Conservation (phyloP, 177 flowering plant genomes). For the Tripterygium wilfordii region DNA sequence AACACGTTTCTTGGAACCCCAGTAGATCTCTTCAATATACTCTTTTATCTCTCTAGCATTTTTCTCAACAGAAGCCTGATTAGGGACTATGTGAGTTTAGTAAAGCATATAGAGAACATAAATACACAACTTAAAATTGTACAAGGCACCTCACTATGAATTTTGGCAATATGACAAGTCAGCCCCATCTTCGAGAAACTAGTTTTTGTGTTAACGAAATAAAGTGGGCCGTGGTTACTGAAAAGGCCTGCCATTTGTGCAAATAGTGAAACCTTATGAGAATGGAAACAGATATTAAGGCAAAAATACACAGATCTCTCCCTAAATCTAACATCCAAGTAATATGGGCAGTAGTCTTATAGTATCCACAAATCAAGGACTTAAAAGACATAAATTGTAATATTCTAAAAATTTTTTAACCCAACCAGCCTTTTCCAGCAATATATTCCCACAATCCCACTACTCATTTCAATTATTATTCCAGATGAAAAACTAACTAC, state of each 20-base stretch:
- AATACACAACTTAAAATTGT: not conserved
- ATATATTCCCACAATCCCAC: too few species aligned
- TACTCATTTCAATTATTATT: too few species aligned
- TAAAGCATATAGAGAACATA: not conserved
- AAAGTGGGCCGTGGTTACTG: slow-evolving; percentile 98
- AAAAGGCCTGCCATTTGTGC: slow-evolving; percentile 64
- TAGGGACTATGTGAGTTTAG: slow-evolving; percentile 10
- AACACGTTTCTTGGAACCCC: slow-evolving; percentile 91
- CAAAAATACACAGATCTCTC: not conserved
- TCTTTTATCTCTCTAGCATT: slow-evolving; percentile 94
- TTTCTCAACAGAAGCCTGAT: slow-evolving; percentile 91
- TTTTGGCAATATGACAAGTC: slow-evolving; percentile 95
- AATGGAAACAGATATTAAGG: not conserved
- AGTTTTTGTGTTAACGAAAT: slow-evolving; percentile 74
- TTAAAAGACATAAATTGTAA: too few species aligned
- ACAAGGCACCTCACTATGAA: slow-evolving; percentile 87
- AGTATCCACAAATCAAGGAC: too few species aligned
- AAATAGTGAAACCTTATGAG: not conserved
- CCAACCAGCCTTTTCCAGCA: too few species aligned
- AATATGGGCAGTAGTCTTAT: too few species aligned
- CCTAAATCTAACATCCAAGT: too few species aligned
- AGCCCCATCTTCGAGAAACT: slow-evolving; percentile 91
- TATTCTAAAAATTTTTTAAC: too few species aligned
- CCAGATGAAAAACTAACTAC: too few species aligned
- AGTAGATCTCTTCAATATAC: slow-evolving; percentile 85